Conservation (phyloP, 495 filamentous ascomycete species). For the Pseudoneurospora amorphoporcata region DNA sequence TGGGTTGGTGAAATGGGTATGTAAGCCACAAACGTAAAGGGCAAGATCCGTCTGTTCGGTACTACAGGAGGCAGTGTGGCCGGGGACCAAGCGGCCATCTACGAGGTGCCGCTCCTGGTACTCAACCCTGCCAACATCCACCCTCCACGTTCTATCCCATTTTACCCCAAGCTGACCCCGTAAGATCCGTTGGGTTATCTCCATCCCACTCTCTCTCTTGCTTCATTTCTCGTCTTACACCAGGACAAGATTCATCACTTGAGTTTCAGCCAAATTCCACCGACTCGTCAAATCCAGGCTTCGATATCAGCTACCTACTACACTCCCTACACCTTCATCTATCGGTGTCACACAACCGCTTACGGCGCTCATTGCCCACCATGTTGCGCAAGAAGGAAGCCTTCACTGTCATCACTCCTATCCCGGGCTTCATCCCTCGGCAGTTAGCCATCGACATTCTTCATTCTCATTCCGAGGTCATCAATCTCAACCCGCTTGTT, state of each 20-base stretch:
- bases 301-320: not conserved
- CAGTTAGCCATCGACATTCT: constrained; percentile 37
- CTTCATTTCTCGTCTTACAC: not conserved
- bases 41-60: not conserved
- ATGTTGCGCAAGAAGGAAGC: constrained; percentile 42
- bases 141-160: not conserved
- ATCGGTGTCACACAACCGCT: not conserved
- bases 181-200: constrained; percentile 1
- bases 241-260: not conserved
- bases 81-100: not conserved
- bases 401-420: constrained; percentile 38
- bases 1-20: not conserved
- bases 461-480: constrained; percentile 55
- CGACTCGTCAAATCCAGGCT: not conserved
- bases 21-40: not conserved
- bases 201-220: not conserved
- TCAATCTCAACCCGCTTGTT: constrained; percentile 67
- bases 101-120: not conserved
- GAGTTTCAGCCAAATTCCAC: not conserved
- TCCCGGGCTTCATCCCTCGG: constrained; percentile 38
- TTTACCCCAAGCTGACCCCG: not conserved
- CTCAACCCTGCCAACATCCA: not conserved
- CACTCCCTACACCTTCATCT: not conserved
- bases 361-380: constrained; percentile 2
- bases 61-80: not conserved